A percentile compares a stretch with the other conserved stretches of the same genome.
These are phyloP conservation scores for Phytophthora tentaculata DNA, from an alignment of 352 stramenopile genomes.

Conservation along the genomic window DNA sequence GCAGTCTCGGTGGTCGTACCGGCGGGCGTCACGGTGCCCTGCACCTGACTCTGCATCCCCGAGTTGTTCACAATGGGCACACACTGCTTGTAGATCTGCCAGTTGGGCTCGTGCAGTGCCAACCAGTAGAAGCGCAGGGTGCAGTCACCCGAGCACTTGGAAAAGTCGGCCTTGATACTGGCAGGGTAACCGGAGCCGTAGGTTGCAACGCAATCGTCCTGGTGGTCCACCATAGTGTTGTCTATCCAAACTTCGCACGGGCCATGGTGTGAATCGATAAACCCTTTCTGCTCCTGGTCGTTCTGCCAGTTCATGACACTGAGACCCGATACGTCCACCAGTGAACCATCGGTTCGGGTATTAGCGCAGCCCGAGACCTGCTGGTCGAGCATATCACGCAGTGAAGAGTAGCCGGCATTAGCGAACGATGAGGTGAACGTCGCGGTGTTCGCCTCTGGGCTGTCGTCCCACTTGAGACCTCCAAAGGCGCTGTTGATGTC, in stretches of 20 bases:
- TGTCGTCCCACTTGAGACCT: constrained; percentile 40
- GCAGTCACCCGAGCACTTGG: constrained; percentile 53
- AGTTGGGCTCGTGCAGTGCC: constrained; percentile 53
- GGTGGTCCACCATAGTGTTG: constrained; percentile 31
- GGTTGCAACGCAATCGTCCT: constrained; percentile 44
- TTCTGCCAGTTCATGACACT: constrained; percentile 58
- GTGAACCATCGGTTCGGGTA: constrained; percentile 40
- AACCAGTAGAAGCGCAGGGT: constrained; percentile 69
- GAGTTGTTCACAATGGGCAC: constrained; percentile 37
- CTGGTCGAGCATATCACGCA: constrained; percentile 51
- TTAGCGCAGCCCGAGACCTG: constrained; percentile 43
- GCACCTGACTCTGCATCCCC: constrained; percentile 13
- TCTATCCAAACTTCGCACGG: constrained; percentile 61
- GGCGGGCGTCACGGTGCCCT: constrained; percentile 25
- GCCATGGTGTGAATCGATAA: constrained; percentile 50
- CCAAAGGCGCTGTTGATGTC: constrained; percentile 40
- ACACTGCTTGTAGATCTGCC: constrained; percentile 67
- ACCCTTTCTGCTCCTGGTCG: constrained; percentile 45
- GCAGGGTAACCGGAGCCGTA: constrained; percentile 52
- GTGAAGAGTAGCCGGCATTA: constrained; percentile 47
- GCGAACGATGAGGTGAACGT: constrained; percentile 43
- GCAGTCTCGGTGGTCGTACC: constrained; percentile 11
- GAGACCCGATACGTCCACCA: constrained; percentile 49
- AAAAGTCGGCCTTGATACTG: constrained; percentile 56
- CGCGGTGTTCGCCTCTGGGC: constrained; percentile 32